Conservation (phyloP, 768 basidiomycete genomes). For the Termitomyces heimii region DNA sequence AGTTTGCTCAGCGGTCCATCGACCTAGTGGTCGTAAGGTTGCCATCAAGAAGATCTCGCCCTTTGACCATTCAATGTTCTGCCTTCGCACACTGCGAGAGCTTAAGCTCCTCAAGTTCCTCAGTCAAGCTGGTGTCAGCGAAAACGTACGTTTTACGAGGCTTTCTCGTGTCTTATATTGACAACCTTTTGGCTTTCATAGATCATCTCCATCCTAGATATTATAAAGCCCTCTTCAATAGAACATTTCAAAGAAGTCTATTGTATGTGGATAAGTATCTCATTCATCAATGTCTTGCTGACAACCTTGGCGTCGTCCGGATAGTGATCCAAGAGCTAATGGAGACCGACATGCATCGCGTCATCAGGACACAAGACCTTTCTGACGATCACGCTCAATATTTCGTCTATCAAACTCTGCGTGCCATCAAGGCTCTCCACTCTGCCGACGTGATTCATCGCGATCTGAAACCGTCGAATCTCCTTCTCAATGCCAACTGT, state of each 20-base stretch:
- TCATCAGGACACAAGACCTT: slow-evolving; percentile 91
- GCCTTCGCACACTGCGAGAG: slow-evolving; percentile 83
- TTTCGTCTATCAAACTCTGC: slow-evolving; percentile 90
- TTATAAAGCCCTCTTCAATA: slow-evolving; percentile 73
- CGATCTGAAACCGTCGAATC: slow-evolving; percentile 95
- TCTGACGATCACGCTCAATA: slow-evolving; percentile 95
- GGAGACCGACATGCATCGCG: slow-evolving; percentile 97
- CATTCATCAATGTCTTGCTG: neutral
- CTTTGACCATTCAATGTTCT: slow-evolving; percentile 96
- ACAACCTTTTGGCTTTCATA: slow-evolving; percentile 20
- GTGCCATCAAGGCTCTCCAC: slow-evolving; percentile 93
- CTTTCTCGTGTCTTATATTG: neutral
- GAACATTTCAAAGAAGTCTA: slow-evolving; percentile 89
- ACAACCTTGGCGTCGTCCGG: neutral
- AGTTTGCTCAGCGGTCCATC: slow-evolving; percentile 89
- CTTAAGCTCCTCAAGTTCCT: slow-evolving; percentile 80
- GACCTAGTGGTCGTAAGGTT: slow-evolving; percentile 84
- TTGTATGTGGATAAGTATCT: slow-evolving; percentile 32
- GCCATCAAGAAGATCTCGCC: slow-evolving; percentile 97
- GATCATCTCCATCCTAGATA: slow-evolving; percentile 89
- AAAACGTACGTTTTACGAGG: slow-evolving; percentile 52
- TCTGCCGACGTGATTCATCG: slow-evolving; percentile 95
- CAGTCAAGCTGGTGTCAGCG: slow-evolving; percentile 83
- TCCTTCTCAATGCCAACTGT: slow-evolving; percentile 96
- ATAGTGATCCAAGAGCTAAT: slow-evolving; percentile 87